Base-by-base conservation (phyloP, 345 rosid species). In the Eutrema yunnanense region DNA sequence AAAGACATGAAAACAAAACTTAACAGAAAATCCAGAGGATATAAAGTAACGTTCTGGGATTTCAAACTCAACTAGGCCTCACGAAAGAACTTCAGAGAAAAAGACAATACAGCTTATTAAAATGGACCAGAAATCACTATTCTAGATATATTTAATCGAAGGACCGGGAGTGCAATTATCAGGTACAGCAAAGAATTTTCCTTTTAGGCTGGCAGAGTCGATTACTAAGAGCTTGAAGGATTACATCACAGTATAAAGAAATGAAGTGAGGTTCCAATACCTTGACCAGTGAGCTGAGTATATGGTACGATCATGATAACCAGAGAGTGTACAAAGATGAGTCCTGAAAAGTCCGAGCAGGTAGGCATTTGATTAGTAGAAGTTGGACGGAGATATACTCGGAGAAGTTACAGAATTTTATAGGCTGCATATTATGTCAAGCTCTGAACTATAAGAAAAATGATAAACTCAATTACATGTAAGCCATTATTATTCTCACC, bases 201-300 rank as follows among this genome's bases (percentile, higher is more conserved):
- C 19, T 34, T 50, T 37, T 37, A 37, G 30, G 14, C 12, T 47
- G 32, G 74, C 6, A 0, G 43, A 55, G 52, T 9, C 3, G 9
- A 16, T 47, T 9, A 27, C 34, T 9, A 50, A 3, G 52, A 71
- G 13, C 7, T 43, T 14, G 26, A 5, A 8, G 22, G 13, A 19
- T 63, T 33, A 62, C 26, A 11, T 42, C 29, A 22, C 22, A 10
- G 7, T n/a, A 6, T 1, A 33, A 6, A 22, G 30, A 46, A 56
- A 65, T 2, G 9, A 72, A 30, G 64, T 16, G 37, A 67, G n/a
- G 19, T 19, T 32, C 73, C 2, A 59, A 58, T 88, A 92, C 99
- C 99, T 92, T 85, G 97, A 94, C 96, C 96, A 91, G 64, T 91
- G 85, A 85, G 87, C 88, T 72, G 99, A 92, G 84, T 87, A 92